Evolutionary conservation across 257 asterid species (phyloP), one percentile per base, ranked within the genome.

Genomic region (Avicennia marina): DNA sequence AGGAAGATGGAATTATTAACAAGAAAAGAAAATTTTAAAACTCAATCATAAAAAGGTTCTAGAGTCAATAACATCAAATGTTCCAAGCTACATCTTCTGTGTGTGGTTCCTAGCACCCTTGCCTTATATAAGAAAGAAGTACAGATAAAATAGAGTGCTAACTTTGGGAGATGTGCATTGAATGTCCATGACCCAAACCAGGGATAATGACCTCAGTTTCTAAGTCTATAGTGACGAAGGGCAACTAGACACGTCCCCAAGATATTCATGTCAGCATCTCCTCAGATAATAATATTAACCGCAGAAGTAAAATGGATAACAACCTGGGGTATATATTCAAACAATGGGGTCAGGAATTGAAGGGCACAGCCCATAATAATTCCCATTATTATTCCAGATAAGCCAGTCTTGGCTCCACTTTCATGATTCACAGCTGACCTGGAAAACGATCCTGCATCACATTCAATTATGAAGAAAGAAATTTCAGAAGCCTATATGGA

Each of bases 401-500:
- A 70, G 61, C 98, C 98, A 31, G 98, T 93, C 80, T 85, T 93
- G 65, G 98, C 98, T 75, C 98, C 98, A 69, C 98, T 84, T 77
- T 88, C 98, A 76, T 93, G 89, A 78, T 93, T 93, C 41, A 93
- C 98, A 6, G 98, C 98, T 58, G 98, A 93, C 77, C 98, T 93
- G 41, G 98, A 93, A 75, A 93, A 93, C 47, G 98, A 93, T 53
- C 98, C 98, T 93, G 78, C 64, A 47, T 9, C 58, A 70, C 29
- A 64, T 21, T 64, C 56, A 36, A 63, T 56, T 11, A 32, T 41
- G 21, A 24, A 67, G 42, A 75, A 61, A 67, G 58, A 62, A 19
- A 25, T 48, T 47, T 80, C 71, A 78, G 83, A 61, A 66, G 62
- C 53, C 36, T 44, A 39, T 21, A 25, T 39, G 17, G n/a, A n/a